These are phyloP conservation scores for Colletotrichum shisoi DNA, from an alignment of 2,329 filamentous ascomycete genomes.

Conservation along the genomic window DNA sequence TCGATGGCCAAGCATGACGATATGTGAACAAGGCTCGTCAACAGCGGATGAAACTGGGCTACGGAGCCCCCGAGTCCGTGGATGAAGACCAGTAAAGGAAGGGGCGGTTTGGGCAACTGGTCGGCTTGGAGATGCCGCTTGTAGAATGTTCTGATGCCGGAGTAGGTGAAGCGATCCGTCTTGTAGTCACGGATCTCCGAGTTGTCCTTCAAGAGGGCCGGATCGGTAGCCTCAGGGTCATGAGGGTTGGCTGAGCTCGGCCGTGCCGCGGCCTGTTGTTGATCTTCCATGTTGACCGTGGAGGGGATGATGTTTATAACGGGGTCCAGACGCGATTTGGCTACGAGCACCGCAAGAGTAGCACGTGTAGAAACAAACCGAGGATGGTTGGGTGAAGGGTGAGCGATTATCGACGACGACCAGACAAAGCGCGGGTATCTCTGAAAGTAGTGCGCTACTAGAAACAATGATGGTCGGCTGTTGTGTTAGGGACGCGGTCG, in stretches of 20 bases:
- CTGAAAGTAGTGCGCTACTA: slow-evolving; percentile 29
- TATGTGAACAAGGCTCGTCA: slow-evolving; percentile 82
- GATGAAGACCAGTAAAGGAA: slow-evolving; percentile 86
- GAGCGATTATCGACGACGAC: neutral
- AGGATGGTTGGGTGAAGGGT: neutral
- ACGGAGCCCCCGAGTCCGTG: slow-evolving; percentile 93
- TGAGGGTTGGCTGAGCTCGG: slow-evolving; percentile 30
- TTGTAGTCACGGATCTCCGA: slow-evolving; percentile 75
- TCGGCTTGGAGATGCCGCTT: slow-evolving; percentile 81
- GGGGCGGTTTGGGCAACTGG: slow-evolving; percentile 76
- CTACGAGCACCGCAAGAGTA: neutral
- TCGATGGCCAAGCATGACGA: slow-evolving; percentile 89
- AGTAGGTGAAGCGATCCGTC: slow-evolving; percentile 75
- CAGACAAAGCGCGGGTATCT: slow-evolving; percentile 36
- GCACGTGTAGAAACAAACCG: neutral
- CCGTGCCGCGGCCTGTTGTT: slow-evolving; percentile 29
- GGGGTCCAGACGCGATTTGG: slow-evolving; percentile 7
- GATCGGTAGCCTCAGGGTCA: slow-evolving; percentile 69
- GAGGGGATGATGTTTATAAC: neutral
- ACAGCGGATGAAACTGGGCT: slow-evolving; percentile 82
- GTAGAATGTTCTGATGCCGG: slow-evolving; percentile 82
- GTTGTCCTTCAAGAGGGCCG: slow-evolving; percentile 79
- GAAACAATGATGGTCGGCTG: slow-evolving; percentile 1
- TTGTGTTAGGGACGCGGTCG: slow-evolving; percentile 4
- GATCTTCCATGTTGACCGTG: slow-evolving; percentile 31